phyloP scores from a whole-genome alignment of 305 asterid species.

The Solanum aculeatissimum region DNA sequence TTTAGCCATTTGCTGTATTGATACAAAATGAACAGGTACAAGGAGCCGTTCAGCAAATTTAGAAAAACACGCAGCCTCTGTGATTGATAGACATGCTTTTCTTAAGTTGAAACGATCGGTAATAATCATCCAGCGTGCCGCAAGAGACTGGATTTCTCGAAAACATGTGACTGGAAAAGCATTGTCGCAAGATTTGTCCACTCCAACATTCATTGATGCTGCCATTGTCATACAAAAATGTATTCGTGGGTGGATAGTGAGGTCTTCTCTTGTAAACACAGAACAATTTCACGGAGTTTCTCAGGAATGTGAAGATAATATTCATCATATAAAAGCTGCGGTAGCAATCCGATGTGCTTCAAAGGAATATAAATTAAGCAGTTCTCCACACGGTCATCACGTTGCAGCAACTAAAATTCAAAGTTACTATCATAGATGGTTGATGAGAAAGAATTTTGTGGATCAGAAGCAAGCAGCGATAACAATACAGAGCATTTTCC shows the following conservation, averaged over 20 bases:
- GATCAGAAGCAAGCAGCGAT: slow-evolving; percentile 33
- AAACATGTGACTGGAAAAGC: slow-evolving; percentile 11
- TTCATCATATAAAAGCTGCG: slow-evolving; percentile 30
- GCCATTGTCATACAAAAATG: slow-evolving; percentile 25
- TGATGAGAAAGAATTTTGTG: slow-evolving; percentile 30
- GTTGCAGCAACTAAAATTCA: slow-evolving; percentile 69
- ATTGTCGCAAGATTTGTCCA: slow-evolving; percentile 4
- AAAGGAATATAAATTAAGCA: slow-evolving; percentile 25
- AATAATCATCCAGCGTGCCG: slow-evolving; percentile 49
- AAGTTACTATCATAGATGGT: slow-evolving; percentile 56
- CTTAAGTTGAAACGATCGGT: slow-evolving; percentile 38
- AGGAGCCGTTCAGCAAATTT: slow-evolving; percentile 21
- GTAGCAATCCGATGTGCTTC: slow-evolving; percentile 38
- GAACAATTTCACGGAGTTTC: slow-evolving; percentile 10
- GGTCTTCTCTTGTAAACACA: slow-evolving; percentile 14
- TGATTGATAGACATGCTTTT: slow-evolving; percentile 53
- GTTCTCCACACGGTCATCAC: slow-evolving; percentile 25
- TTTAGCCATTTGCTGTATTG: slow-evolving; percentile 3
- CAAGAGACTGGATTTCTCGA: slow-evolving; percentile 41
- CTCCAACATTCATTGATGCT: slow-evolving; percentile 16
- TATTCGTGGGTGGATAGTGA: slow-evolving; percentile 17
- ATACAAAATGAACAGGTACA: slow-evolving; percentile 34
- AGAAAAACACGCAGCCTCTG: slow-evolving; percentile 14
- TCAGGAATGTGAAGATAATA: slow-evolving; percentile 14
- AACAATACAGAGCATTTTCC: slow-evolving; percentile 46